A percentile compares a stretch with the other conserved stretches of the same genome.
Evolutionary conservation across 345 rosid species (phyloP).

Genomic region (Eucalyptus fibrosa): DNA sequence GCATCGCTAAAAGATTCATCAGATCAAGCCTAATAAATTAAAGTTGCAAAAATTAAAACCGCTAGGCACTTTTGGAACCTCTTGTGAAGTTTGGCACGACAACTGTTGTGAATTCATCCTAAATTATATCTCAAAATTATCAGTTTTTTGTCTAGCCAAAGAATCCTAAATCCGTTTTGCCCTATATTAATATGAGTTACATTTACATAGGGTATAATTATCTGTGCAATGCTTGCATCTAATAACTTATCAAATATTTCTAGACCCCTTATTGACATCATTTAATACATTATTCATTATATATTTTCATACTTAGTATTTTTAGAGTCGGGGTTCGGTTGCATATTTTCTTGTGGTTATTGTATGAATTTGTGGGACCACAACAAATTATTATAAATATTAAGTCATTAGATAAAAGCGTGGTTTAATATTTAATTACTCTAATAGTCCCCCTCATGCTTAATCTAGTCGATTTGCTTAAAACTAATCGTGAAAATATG

Average conservation of each 20-base stretch:
- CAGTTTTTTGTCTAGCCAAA: not conserved
- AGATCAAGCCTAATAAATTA: not conserved
- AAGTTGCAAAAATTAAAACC: not conserved
- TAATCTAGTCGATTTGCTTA: accelerated
- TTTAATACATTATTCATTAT: not conserved
- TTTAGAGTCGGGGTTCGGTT: not conserved
- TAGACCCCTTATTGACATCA: not conserved
- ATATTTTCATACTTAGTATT: not conserved
- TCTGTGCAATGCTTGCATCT: not conserved
- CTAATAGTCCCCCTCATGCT: no score
- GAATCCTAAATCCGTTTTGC: not conserved
- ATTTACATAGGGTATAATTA: not conserved
- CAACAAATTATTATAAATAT: no score
- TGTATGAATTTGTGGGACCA: no score
- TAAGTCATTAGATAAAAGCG: no score
- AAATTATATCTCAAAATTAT: not conserved
- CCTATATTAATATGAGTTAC: not conserved
- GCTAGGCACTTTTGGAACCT: not conserved
- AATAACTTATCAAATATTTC: not conserved
- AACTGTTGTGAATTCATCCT: not conserved
- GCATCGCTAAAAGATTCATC: not conserved
- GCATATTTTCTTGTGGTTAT: not conserved
- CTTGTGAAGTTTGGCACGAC: not conserved
- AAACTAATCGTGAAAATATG: accelerated
- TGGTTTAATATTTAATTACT: no score